Conservation (phyloP, 257 asterid genomes). For the Rubia yunnanensis region DNA sequence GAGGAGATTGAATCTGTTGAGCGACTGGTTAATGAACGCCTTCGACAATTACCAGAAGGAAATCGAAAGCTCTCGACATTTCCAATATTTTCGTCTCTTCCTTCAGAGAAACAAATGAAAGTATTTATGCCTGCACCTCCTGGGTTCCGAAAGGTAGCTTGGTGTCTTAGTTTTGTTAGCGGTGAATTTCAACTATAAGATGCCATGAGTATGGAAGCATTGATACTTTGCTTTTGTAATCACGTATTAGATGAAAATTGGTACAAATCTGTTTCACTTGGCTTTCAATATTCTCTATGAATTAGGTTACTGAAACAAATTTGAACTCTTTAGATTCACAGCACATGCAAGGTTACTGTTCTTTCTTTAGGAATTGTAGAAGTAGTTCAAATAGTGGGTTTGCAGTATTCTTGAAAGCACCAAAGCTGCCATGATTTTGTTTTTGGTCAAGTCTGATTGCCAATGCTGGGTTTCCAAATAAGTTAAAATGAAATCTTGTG, state of each 20-base stretch:
- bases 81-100: constrained; percentile 92
- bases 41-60: constrained; percentile 61
- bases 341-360: background rate
- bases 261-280: background rate
- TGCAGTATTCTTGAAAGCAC: background rate
- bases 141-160: constrained; percentile 86
- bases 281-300: background rate
- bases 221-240: background rate
- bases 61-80: constrained; percentile 54
- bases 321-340: background rate
- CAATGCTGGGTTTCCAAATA: background rate
- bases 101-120: constrained; percentile 94
- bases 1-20: constrained; percentile 95
- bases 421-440: background rate
- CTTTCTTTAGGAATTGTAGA: too few species aligned
- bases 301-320: background rate
- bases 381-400: background rate
- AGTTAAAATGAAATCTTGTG: background rate
- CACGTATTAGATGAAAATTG: background rate
- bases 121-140: constrained; percentile 66
- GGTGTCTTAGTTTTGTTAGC: constrained; percentile 7
- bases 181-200: background rate
- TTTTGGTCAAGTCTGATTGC: background rate
- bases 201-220: background rate
- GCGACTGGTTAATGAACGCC: constrained; percentile 73